Evolutionary conservation across 805 yeast genomes (phyloP), one percentile per base, ranked within the genome.

Genomic region (Suhomyces sp.): DNA sequence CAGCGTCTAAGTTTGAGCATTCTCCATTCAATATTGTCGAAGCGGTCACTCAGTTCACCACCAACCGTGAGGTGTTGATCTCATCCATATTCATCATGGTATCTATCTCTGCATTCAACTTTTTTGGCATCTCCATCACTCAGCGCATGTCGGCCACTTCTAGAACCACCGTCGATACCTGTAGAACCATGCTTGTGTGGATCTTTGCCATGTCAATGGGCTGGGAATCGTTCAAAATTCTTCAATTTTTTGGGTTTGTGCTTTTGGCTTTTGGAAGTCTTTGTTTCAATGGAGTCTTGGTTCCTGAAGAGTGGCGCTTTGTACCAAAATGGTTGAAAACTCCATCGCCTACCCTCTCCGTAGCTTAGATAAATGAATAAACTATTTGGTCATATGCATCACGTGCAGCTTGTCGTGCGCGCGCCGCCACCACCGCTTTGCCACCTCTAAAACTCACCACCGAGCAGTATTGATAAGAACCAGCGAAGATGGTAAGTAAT

Each of bases 121-220:
- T 77, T 66, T 84, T 84, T 60, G 96, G 96, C 2, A 78, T 87
- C 40, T 78, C 89, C 7, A 71, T 88, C 38, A 88, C 96, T 2
- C 76, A 80, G 48, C 69, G 71, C 46, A 64, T 88, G 47, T 84
- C 87, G 49, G 94, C 96, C 33, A 88, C 96, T 1, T 78, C 92
- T 1, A 76, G 94, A 62, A 84, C 90, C 22, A 88, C 94, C 1
- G 80, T 88, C 48, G 96, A 88, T 62, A 85, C 91, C 0, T 85
- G 88, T 54, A 77, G 96, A 57, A 88, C 94, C 0, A 68, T 87
- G 23, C 68, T 86, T 26, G 92, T 88, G 15, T 88, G 96, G 96
- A 38, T 85, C 1, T 79, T 86, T 7, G 88, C 94, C 0, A 70
- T 88, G 48, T 49, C 68, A 22, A 61, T 88, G 57, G 94, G 93